A percentile compares a stretch with the other conserved stretches of the same genome.
These are phyloP conservation scores for Scleroderma bovista DNA, from an alignment of 768 basidiomycete genomes.

Conservation along the genomic window DNA sequence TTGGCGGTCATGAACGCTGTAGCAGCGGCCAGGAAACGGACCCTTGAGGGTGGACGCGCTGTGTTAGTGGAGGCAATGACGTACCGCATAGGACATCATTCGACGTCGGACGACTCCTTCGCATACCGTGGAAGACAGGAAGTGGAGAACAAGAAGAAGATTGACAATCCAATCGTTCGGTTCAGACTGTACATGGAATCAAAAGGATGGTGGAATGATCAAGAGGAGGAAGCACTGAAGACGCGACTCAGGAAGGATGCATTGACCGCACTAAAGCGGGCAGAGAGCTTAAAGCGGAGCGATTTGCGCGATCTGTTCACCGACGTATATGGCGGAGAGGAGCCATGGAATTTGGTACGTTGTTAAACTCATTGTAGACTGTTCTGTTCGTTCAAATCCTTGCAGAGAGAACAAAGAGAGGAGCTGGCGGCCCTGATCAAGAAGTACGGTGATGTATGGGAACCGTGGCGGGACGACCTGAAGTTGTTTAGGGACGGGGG, in stretches of 20 bases:
- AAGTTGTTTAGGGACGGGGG: conserved; percentile 72
- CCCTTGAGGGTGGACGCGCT: conserved; percentile 73
- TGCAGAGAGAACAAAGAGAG: conserved; percentile 75
- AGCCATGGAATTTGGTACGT: conserved; percentile 81
- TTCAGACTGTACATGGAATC: conserved; percentile 84
- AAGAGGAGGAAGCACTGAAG: conserved; percentile 70
- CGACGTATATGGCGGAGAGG: conserved; percentile 82
- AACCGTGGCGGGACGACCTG: conserved; percentile 80
- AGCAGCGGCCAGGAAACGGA: conserved; percentile 63
- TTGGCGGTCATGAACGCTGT: conserved; percentile 77
- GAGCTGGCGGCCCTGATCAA: conserved; percentile 68
- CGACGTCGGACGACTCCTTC: conserved; percentile 93
- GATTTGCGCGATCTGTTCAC: conserved; percentile 79
- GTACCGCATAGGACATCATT: conserved; percentile 92
- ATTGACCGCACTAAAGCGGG: conserved; percentile 70
- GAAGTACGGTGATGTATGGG: conserved; percentile 86
- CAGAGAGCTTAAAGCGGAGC: conserved; percentile 62
- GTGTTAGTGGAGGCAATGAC: conserved; percentile 89
- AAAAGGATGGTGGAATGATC: conserved; percentile 76
- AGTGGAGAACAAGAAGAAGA: conserved; percentile 86
- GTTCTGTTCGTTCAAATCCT: neutral
- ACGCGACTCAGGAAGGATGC: conserved; percentile 65
- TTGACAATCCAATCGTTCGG: conserved; percentile 83
- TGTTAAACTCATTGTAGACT: neutral
- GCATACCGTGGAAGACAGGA: conserved; percentile 87